Base-by-base conservation (phyloP, 306 rosid genomes). In the Prunus fruticosa region DNA sequence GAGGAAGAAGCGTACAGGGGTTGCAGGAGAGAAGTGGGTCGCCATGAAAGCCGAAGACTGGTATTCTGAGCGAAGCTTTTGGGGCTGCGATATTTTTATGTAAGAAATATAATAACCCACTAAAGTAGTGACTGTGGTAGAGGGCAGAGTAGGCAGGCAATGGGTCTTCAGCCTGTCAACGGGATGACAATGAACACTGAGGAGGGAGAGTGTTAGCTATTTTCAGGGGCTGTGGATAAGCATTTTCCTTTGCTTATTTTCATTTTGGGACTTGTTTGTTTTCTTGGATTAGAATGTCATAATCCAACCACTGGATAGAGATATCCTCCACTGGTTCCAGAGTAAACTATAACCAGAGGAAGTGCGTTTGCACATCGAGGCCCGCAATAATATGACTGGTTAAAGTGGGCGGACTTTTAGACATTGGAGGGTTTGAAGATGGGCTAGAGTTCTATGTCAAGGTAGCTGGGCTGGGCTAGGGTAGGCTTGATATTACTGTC, bases 21-120 rank as follows among this genome's bases (percentile, higher is more conserved):
- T 73, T 19, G 91, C 78, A 12, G 87, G 80, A 76, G 91, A 86
- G 87, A 86, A 84, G 20, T 88, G 69, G 46, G 93, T 74, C 76
- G 97, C 97, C 97, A 95, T 92, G 83, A 81, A 82, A 64, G 75
- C 76, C 52, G 70, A 67, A 7, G 13, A 14, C 25, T 63, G 2
- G 25, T 41, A 23, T 50, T 69, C 76, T 13, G 10, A 19, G 51
- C 34, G 22, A 73, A 61, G 62, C 53, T 13, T 20, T 11, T 30
- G 22, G 49, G 69, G 14, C 49, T 18, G 69, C 10, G 25, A 64
- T 18, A 30, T 28, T 62, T 62, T 27, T 27, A 38, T 27, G 10
- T 0, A 16, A 15, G 23, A 25, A 60, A 1, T 4, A 23, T 60
- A 23, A 11, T 11, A 13, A 47, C 52, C 8, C 67, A 28, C 13